Evolutionary conservation across 1,139 yeast genomes (phyloP).

Genomic region (Suhomyces kunorum): DNA sequence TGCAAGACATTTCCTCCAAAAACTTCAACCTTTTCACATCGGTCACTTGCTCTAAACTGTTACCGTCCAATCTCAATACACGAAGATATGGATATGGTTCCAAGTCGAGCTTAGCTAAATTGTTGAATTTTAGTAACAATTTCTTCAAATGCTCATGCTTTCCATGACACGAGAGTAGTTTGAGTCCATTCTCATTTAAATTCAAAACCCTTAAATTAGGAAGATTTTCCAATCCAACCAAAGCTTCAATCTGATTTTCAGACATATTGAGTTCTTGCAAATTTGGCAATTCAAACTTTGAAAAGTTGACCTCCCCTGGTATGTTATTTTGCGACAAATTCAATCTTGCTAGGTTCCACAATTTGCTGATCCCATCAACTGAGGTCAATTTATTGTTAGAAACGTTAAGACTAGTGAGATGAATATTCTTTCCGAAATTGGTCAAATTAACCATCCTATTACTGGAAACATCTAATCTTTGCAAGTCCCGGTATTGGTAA

Average conservation of each 20-base stretch:
- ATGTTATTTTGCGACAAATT: constrained; percentile 47
- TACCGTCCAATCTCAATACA: constrained; percentile 51
- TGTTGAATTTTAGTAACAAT: constrained; percentile 44
- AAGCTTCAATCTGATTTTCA: constrained; percentile 37
- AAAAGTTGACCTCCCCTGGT: constrained; percentile 41
- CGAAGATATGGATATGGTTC: constrained; percentile 40
- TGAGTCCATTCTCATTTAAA: constrained; percentile 44
- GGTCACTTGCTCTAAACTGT: constrained; percentile 27
- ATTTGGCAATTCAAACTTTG: constrained; percentile 34
- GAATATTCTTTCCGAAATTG: constrained; percentile 35
- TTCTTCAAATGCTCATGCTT: constrained; percentile 42
- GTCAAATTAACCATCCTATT: constrained; percentile 40
- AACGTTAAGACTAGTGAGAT: constrained; percentile 38
- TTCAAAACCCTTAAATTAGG: constrained; percentile 42
- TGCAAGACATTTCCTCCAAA: constrained; percentile 46
- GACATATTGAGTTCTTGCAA: constrained; percentile 49
- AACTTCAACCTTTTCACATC: constrained; percentile 34
- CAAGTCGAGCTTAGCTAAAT: constrained; percentile 34
- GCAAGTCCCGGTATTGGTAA: constrained; percentile 41
- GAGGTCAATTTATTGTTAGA: constrained; percentile 34
- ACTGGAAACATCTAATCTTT: constrained; percentile 40
- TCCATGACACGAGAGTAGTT: constrained; percentile 23
- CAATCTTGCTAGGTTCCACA: constrained; percentile 43
- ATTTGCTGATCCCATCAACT: constrained; percentile 39
- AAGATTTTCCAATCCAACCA: constrained; percentile 40